A percentile compares a stretch with the other conserved stretches of the same genome.
phyloP scores from a whole-genome alignment of 192 early-diverging fungal genomes.

The Rhizophagus sp. region DNA sequence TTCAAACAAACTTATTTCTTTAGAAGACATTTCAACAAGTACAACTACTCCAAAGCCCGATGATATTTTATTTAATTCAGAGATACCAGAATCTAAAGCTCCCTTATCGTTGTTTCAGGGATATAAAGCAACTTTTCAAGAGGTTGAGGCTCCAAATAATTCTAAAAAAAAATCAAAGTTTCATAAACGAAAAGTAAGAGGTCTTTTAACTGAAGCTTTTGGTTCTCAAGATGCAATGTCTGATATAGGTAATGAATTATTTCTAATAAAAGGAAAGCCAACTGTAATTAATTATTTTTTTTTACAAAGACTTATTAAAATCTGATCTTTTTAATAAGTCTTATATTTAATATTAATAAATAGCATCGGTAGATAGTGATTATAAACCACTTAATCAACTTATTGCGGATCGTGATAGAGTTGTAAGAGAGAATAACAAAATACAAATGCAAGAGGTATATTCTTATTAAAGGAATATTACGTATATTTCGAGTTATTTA shows the following conservation, averaged over 20 bases:
- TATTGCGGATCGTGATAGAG: constrained; percentile 51
- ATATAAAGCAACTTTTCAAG: constrained; percentile 55
- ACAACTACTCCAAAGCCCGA: constrained; percentile 28
- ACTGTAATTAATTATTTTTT: neutral
- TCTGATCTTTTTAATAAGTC: neutral
- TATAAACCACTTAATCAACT: constrained; percentile 45
- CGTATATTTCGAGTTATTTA: neutral
- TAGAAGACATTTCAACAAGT: constrained; percentile 31
- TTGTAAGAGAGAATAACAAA: constrained; percentile 52
- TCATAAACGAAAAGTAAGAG: constrained; percentile 28
- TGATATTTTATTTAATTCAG: constrained; percentile 42
- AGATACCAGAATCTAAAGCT: constrained; percentile 55
- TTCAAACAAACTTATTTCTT: constrained; percentile 21
- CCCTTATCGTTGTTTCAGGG: constrained; percentile 59
- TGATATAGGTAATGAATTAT: constrained; percentile 16
- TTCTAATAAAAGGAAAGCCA: neutral
- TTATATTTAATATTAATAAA: neutral
- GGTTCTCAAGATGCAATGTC: neutral
- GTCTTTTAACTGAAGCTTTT: constrained; percentile 8
- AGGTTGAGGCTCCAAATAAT: constrained; percentile 29
- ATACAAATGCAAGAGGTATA: constrained; percentile 52
- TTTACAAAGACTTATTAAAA: neutral
- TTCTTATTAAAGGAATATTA: neutral
- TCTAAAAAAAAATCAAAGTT: constrained; percentile 36
- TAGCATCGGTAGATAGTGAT: constrained; percentile 38